Evolutionary conservation across 2,329 filamentous ascomycete species (phyloP).

Genomic region (Chrysoporthe austroafricana): DNA sequence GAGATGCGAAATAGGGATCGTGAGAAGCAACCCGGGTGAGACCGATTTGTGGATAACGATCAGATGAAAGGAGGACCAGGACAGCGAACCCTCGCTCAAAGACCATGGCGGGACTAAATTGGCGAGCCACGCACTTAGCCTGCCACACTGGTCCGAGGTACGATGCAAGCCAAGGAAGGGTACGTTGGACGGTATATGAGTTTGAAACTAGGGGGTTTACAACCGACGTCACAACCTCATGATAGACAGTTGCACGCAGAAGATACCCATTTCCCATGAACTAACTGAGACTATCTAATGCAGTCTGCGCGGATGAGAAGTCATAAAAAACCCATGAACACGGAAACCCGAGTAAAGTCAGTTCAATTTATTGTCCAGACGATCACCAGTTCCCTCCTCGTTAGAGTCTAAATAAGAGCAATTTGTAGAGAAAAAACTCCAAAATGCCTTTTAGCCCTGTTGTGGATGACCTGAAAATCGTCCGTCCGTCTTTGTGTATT

Average conservation of each 20-base stretch:
- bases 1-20: too few relatives aligned
- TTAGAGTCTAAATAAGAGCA: conserved; percentile 60
- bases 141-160: neutral
- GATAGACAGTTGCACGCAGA: conserved; percentile 9
- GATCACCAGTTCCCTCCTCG: conserved; percentile 46
- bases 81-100: neutral
- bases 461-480: conserved; percentile 41
- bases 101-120: neutral
- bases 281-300: conserved; percentile 51
- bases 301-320: conserved; percentile 24
- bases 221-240: neutral
- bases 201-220: neutral
- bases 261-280: conserved; percentile 28
- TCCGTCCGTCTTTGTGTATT: conserved; percentile 45
- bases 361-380: conserved; percentile 55
- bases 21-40: conserved; percentile 15
- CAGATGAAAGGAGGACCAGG: neutral
- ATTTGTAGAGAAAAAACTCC: conserved; percentile 47
- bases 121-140: neutral
- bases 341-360: conserved; percentile 45
- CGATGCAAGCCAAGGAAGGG: neutral
- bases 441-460: conserved; percentile 51
- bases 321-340: conserved; percentile 18
- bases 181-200: neutral
- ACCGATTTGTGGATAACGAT: neutral